Evolutionary conservation across 2,329 filamentous ascomycete species (phyloP).

Genomic region (Trichoderma atrobrunneum): DNA sequence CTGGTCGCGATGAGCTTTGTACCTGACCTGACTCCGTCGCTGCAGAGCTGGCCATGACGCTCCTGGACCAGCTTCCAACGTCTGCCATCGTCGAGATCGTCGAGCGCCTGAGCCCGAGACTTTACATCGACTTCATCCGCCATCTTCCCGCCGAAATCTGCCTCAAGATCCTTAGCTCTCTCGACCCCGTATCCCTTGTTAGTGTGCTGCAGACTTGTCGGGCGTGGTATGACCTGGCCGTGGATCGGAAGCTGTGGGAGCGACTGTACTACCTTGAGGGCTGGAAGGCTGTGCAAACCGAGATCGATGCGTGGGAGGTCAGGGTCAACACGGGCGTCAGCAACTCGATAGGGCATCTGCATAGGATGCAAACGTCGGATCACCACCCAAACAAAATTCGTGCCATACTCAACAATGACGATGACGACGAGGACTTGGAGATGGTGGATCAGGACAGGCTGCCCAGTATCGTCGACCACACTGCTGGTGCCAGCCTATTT

Average conservation of each 20-base stretch:
- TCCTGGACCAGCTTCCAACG: slow-evolving; percentile 76
- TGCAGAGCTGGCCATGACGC: slow-evolving; percentile 73
- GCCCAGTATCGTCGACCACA: slow-evolving; percentile 26
- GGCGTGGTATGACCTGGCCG: slow-evolving; percentile 75
- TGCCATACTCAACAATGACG: slow-evolving; percentile 48
- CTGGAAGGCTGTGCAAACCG: slow-evolving; percentile 69
- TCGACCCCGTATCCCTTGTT: slow-evolving; percentile 77
- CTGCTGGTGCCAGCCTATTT: slow-evolving; percentile 32
- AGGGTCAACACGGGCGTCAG: slow-evolving; percentile 48
- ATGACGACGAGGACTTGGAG: slow-evolving; percentile 52
- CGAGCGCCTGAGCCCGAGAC: slow-evolving; percentile 72
- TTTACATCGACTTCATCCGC: slow-evolving; percentile 89
- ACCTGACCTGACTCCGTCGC: neutral
- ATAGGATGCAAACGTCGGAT: slow-evolving; percentile 45
- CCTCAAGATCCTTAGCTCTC: slow-evolving; percentile 80
- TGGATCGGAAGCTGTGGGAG: slow-evolving; percentile 86
- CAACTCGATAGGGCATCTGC: slow-evolving; percentile 40
- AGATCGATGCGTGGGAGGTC: slow-evolving; percentile 66
- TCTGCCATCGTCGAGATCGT: slow-evolving; percentile 78
- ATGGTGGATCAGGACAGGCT: slow-evolving; percentile 42
- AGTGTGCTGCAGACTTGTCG: slow-evolving; percentile 75
- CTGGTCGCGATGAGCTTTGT: neutral
- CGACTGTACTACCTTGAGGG: slow-evolving; percentile 79
- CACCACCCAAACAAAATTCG: slow-evolving; percentile 55
- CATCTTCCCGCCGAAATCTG: slow-evolving; percentile 88